Evolutionary conservation across 2,329 filamentous ascomycete species (phyloP).

Genomic region (Epichloe gansuensis): DNA sequence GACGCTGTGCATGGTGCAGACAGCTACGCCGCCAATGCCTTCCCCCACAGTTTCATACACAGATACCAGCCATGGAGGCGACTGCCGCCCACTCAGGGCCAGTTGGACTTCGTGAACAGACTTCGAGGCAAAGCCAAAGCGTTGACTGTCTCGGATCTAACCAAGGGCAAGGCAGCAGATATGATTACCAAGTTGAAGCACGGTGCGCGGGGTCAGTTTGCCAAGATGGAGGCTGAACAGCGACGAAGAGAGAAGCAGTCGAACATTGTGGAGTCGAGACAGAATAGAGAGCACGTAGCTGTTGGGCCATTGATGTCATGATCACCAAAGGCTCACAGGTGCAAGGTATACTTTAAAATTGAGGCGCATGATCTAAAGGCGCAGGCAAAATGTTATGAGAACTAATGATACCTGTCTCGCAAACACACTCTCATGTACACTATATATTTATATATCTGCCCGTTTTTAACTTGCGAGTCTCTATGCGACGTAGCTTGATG

Average conservation of each 20-base stretch:
- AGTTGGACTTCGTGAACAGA: constrained; percentile 60
- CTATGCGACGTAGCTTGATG: too few relatives aligned
- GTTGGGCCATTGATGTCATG: constrained; percentile 38
- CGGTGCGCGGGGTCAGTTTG: constrained; percentile 57
- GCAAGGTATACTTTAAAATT: not conserved
- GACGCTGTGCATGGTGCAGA: constrained; percentile 78
- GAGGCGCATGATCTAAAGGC: not conserved
- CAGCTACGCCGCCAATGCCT: constrained; percentile 57
- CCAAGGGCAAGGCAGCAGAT: constrained; percentile 69
- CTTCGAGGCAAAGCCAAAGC: constrained; percentile 39
- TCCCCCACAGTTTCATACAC: constrained; percentile 53
- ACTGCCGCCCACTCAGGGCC: constrained; percentile 46
- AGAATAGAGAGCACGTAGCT: constrained; percentile 36
- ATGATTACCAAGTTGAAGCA: constrained; percentile 90
- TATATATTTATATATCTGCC: not conserved
- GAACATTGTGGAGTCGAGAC: constrained; percentile 25
- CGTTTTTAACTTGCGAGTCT: too few relatives aligned
- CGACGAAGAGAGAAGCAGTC: constrained; percentile 30
- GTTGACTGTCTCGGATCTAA: constrained; percentile 44
- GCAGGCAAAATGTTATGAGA: not conserved
- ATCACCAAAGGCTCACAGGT: not conserved
- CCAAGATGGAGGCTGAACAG: constrained; percentile 37
- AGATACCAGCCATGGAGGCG: constrained; percentile 58
- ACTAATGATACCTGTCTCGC: not conserved
- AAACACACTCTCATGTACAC: not conserved